These are phyloP conservation scores for Neofusicoccum ribis DNA, from an alignment of 2,329 filamentous ascomycete genomes.

Conservation along the genomic window DNA sequence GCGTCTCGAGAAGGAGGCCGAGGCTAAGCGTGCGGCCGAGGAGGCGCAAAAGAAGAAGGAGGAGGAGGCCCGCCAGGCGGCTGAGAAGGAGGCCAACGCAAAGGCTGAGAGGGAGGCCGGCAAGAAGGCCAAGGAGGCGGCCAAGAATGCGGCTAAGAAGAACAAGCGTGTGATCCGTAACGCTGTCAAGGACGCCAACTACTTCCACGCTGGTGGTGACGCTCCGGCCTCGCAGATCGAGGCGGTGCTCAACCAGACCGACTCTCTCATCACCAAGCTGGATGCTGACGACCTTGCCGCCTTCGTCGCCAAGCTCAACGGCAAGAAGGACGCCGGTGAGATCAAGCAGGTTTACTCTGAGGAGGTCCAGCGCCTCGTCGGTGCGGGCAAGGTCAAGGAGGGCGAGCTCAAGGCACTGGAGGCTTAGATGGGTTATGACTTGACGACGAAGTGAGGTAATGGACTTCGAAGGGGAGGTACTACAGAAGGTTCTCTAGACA, in stretches of 20 bases:
- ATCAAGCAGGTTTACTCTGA: conserved; percentile 82
- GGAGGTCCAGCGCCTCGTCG: conserved; percentile 76
- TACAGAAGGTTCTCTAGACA: not conserved
- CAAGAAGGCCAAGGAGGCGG: conserved; percentile 98
- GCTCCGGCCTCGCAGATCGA: conserved; percentile 81
- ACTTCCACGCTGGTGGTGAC: conserved; percentile 71
- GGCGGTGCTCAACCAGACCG: conserved; percentile 78
- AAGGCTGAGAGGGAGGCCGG: conserved; percentile 78
- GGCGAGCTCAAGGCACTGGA: conserved; percentile 70
- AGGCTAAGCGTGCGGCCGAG: conserved; percentile 82
- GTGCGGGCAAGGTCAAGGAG: conserved; percentile 81
- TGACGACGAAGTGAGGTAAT: not conserved
- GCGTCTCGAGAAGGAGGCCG: conserved; percentile 83
- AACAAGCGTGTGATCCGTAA: conserved; percentile 97
- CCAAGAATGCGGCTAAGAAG: conserved; percentile 99
- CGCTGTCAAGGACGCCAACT: conserved; percentile 96
- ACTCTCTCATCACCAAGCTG: conserved; percentile 82
- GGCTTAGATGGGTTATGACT: not conserved
- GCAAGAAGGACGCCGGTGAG: conserved; percentile 73
- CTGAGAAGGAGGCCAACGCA: conserved; percentile 81
- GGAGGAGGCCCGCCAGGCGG: conserved; percentile 75
- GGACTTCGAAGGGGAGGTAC: not conserved
- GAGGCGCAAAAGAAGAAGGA: conserved; percentile 82
- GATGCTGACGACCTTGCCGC: conserved; percentile 87
- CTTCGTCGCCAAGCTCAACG: conserved; percentile 76